Base-by-base conservation (phyloP, 345 rosid genomes). In the Sonneratia caseolaris region DNA sequence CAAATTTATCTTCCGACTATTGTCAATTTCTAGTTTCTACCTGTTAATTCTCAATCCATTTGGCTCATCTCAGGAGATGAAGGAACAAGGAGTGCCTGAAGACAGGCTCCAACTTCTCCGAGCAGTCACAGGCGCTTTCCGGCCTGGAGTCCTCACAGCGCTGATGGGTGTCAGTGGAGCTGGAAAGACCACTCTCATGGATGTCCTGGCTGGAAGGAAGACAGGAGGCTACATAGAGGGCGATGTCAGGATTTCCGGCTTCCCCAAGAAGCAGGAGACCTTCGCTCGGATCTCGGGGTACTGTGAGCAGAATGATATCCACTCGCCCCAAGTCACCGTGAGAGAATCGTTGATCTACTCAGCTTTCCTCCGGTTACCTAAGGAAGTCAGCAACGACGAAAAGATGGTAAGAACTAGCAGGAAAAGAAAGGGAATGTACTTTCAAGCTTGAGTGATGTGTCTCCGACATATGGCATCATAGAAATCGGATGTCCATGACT, bases 111-210 rank as follows among this genome's bases (percentile, higher is more conserved):
- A 83, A 67, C 77, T 81, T 21, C 86, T 83, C 24, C 62, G 76
- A 0, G 78, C 66, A 64, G 80, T 75, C 42, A 79, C 86, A 3
- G 76, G 86, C 12, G 71, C 84, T 37, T 83, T 83, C 73, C 72
- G 84, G 47, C 86, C 86, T 15, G 86, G 84, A 73, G 73, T 83
- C 18, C 79, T 81, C 37, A 79, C 82, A 10, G 83, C 86, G 53
- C 71, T 83, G 61, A 81, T 81, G 84, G 86, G 86, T 62, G 84
- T 79, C n/a, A 79, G 86, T 62, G 83, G 86, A 43, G 86, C 86
- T 16, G 86, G 83, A 62, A 83, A 83, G 79, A 83, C 84, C 14
- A 81, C 86, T 10, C 64, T 83, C 49, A 81, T 83, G 86, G 86
- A 83, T 73, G 83, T 79, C 76, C 53, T 81, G 45, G 83, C 84